Percentiles rank a stretch among this genome's conserved stretches.
Conservation (phyloP, 2,329 filamentous ascomycete species). For the Incumbomyces lentus region DNA sequence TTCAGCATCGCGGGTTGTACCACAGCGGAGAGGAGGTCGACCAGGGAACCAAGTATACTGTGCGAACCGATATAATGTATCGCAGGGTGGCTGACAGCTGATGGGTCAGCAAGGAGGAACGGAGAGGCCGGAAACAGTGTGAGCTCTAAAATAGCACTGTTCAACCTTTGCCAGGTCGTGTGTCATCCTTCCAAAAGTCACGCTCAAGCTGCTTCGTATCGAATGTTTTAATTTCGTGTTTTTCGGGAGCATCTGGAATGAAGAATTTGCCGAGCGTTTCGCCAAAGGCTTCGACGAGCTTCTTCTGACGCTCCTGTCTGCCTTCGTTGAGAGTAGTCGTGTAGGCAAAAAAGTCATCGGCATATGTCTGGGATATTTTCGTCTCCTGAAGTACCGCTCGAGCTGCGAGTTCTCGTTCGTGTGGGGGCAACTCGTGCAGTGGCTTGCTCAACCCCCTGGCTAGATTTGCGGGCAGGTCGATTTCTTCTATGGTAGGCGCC, state of each 20-base stretch:
- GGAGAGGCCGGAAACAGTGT: no score
- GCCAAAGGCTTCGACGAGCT: conserved; percentile 18
- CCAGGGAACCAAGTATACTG: conserved; percentile 44
- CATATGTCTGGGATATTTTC: conserved; percentile 16
- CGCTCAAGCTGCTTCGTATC: conserved; percentile 16
- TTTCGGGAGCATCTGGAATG: conserved; percentile 19
- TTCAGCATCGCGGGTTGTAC: conserved; percentile 44
- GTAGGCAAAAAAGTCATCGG: conserved; percentile 18
- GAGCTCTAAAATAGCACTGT: neutral
- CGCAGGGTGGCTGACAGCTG: conserved; percentile 1
- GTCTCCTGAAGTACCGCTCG: conserved; percentile 19
- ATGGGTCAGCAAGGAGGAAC: no score
- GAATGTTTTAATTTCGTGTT: conserved; percentile 17
- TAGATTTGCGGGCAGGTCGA: conserved; percentile 15
- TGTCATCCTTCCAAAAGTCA: conserved; percentile 17
- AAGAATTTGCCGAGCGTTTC: conserved; percentile 20
- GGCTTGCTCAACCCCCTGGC: conserved; percentile 24
- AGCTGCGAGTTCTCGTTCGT: conserved; percentile 37
- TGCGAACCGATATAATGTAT: conserved; percentile 49
- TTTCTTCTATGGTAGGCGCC: conserved; percentile 26
- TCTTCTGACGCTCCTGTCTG: conserved; percentile 16
- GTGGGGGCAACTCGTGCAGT: conserved; percentile 33
- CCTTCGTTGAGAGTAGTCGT: conserved; percentile 20
- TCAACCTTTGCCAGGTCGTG: conserved; percentile 1
- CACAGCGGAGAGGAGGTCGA: conserved; percentile 47